Evolutionary conservation across 169 alveolate genomes (phyloP), one percentile per base, ranked within the genome.

Genomic region (Plasmodium cynomolgi): DNA sequence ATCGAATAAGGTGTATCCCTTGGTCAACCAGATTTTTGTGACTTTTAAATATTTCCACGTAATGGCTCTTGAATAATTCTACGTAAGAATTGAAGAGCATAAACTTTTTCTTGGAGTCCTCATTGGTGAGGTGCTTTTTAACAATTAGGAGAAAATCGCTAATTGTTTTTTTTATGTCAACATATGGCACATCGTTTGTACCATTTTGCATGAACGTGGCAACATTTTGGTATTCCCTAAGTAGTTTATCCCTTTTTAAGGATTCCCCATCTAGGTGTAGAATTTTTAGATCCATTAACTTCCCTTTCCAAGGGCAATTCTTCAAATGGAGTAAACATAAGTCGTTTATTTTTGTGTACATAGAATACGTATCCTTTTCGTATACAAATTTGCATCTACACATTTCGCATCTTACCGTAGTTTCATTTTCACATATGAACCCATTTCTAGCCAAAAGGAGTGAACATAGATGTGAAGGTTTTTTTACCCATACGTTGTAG

Each of bases 251-350:
- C 47, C 84, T 26, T 26, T 11, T 44, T 74, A 90, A 74, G 0
- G 94, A 90, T 17, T 58, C 77, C 2, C 73, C 41, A 80, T 90
- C 94, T 20, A 90, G 83, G 9, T 37, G 26, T 37, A 90, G 73
- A 41, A 90, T 31, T 9, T 81, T 47, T 71, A 90, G 37, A 37
- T 50, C 83, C 84, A 90, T 90, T 31, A 90, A 26, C n/a, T 39
- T 79, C 71, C 83, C 83, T 71, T 80, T 90, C 94, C 94, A 90
- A 13, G 91, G 94, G 47, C 94, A 90, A 41, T 80, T 90, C n/a
- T 90, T 72, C 44, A 31, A 23, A 34, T 90, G 94, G 20, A 90
- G 83, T 41, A 90, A 81, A 71, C 94, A 81, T 23, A 90, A 47
- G 83, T 90, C 91, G 71, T 81, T 90, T 80, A 90, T 90, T 44